Conservation (phyloP, 1,284 basidiomycete species). For the Rhodotorula glutinis region DNA sequence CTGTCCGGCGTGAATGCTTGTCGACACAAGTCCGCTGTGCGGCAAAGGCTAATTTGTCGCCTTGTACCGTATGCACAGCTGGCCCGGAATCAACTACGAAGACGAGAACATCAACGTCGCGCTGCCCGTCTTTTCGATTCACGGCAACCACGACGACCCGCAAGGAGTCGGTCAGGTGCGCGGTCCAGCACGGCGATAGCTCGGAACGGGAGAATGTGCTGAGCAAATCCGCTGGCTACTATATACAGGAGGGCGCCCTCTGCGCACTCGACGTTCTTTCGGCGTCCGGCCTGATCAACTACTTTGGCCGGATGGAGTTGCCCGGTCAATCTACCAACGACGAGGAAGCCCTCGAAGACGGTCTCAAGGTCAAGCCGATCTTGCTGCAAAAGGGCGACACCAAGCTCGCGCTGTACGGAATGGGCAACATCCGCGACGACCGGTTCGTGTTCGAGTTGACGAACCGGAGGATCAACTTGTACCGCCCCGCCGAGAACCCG, state of each 20-base stretch:
- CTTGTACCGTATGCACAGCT: conserved; percentile 55
- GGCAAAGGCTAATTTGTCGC: background rate
- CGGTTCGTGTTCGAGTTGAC: conserved; percentile 93
- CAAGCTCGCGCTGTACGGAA: conserved; percentile 82
- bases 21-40: no score
- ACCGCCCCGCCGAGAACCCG: conserved; percentile 70
- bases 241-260: conserved; percentile 90
- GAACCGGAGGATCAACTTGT: conserved; percentile 92
- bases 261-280: conserved; percentile 93
- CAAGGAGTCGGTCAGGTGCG: conserved; percentile 87
- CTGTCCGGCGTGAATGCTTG: conserved; percentile 20
- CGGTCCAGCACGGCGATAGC: background rate
- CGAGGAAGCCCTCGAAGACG: conserved; percentile 56
- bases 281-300: conserved; percentile 89
- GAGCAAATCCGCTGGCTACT: no score
- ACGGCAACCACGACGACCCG: conserved; percentile 98
- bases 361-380: conserved; percentile 84
- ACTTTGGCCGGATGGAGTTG: conserved; percentile 81
- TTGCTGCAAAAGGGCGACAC: conserved; percentile 86
- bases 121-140: conserved; percentile 96
- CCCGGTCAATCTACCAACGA: conserved; percentile 56
- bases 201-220: conserved; percentile 66
- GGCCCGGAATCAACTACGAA: conserved; percentile 96
- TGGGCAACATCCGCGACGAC: conserved; percentile 95
- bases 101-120: conserved; percentile 92